A percentile compares a stretch with the other conserved stretches of the same genome.
phyloP scores from a whole-genome alignment of 805 yeast species.

The Metschnikowia amazonensis region DNA sequence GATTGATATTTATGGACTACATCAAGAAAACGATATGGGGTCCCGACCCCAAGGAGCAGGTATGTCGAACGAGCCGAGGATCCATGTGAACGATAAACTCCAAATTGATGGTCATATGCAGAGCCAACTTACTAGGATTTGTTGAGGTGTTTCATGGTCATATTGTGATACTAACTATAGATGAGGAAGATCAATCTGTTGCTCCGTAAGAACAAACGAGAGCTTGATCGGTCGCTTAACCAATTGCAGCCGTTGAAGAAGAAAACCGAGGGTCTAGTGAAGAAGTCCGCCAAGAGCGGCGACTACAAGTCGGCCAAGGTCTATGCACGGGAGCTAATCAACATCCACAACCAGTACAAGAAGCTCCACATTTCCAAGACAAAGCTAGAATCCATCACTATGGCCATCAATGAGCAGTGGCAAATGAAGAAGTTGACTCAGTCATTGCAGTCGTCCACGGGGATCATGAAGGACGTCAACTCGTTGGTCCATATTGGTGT shows the following conservation, averaged over 20 bases:
- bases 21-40: conserved; percentile 90
- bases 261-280: conserved; percentile 76
- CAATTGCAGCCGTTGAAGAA: conserved; percentile 56
- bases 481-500: conserved; percentile 74
- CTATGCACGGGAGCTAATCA: conserved; percentile 78
- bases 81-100: background rate
- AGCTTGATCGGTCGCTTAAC: conserved; percentile 72
- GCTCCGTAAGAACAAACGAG: conserved; percentile 80
- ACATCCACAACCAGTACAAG: conserved; percentile 67
- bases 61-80: too few relatives aligned
- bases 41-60: conserved; percentile 91
- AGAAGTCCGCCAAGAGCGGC: conserved; percentile 67
- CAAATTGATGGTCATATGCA: background rate
- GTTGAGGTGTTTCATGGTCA: too few relatives aligned
- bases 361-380: conserved; percentile 79
- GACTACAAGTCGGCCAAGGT: conserved; percentile 72
- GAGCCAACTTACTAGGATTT: background rate
- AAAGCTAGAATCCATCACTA: conserved; percentile 75
- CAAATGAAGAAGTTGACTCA: conserved; percentile 79
- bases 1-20: conserved; percentile 57
- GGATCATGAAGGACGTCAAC: conserved; percentile 86
- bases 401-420: conserved; percentile 91
- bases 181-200: conserved; percentile 73
- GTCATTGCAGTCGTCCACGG: conserved; percentile 72
- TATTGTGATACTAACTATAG: conserved; percentile 20